Evolutionary conservation across 2,329 filamentous ascomycete genomes (phyloP).

Genomic region (Penicillium janthinellum): DNA sequence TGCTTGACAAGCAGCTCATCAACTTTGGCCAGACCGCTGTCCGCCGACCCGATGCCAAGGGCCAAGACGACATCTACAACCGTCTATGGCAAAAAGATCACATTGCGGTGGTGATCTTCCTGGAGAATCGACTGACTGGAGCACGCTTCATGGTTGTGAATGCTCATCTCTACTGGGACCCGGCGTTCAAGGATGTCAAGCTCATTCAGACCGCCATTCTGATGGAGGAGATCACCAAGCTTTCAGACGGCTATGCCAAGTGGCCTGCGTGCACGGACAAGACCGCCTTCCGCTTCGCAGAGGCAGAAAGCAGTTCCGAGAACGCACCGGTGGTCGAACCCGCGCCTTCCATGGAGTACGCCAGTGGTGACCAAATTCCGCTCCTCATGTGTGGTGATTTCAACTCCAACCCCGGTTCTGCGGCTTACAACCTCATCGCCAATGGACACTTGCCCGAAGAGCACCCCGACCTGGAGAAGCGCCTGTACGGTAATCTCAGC

Average conservation of each 20-base stretch:
- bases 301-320: slow-evolving; percentile 50
- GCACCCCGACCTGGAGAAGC: slow-evolving; percentile 76
- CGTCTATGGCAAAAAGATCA: slow-evolving; percentile 98
- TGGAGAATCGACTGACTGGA: slow-evolving; percentile 90
- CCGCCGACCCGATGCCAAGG: slow-evolving; percentile 94
- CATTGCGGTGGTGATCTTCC: slow-evolving; percentile 87
- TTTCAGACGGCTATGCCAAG: slow-evolving; percentile 81
- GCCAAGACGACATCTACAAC: slow-evolving; percentile 96
- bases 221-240: slow-evolving; percentile 86
- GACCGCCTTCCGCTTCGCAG: slow-evolving; percentile 53
- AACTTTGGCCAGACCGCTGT: slow-evolving; percentile 92
- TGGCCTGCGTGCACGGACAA: slow-evolving; percentile 83
- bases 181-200: slow-evolving; percentile 88
- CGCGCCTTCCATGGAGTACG: slow-evolving; percentile 82
- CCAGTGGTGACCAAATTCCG: slow-evolving; percentile 83
- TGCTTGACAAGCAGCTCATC: slow-evolving; percentile 91
- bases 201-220: slow-evolving; percentile 93
- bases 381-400: slow-evolving; percentile 92
- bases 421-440: slow-evolving; percentile 86
- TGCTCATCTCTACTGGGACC: slow-evolving; percentile 94
- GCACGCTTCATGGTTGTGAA: slow-evolving; percentile 90
- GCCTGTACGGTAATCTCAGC: slow-evolving; percentile 92
- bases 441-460: slow-evolving; percentile 75
- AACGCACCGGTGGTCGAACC: slow-evolving; percentile 59
- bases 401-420: slow-evolving; percentile 85